Conservation (phyloP, 352 stramenopile genomes). For the Globisporangium cederbergense region DNA sequence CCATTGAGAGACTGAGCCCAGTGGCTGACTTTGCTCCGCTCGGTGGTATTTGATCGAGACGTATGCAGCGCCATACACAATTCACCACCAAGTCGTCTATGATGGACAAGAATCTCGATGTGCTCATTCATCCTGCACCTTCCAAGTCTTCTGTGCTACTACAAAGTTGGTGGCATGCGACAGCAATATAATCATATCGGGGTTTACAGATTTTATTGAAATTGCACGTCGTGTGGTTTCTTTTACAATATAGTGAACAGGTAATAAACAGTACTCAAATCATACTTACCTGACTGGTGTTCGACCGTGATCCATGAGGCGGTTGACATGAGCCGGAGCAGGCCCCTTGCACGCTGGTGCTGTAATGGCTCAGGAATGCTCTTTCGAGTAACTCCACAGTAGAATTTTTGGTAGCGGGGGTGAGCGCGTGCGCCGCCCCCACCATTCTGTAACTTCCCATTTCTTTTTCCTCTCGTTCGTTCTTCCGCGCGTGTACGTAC, state of each 20-base stretch:
- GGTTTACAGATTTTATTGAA: background rate
- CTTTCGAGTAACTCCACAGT: conserved; percentile 81
- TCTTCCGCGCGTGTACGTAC: too few relatives aligned
- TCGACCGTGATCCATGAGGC: conserved; percentile 76
- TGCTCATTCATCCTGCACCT: too few relatives aligned
- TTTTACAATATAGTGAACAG: background rate
- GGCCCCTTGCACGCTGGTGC: conserved; percentile 81
- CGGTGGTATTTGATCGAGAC: too few relatives aligned
- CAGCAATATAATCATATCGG: background rate
- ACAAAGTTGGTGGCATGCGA: too few relatives aligned
- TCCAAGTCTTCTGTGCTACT: too few relatives aligned
- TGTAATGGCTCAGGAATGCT: conserved; percentile 86
- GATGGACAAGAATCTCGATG: too few relatives aligned
- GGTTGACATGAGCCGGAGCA: conserved; percentile 87
- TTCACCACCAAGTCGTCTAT: too few relatives aligned
- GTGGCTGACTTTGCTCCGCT: too few relatives aligned
- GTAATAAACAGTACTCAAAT: conserved; percentile 12
- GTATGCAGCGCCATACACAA: too few relatives aligned
- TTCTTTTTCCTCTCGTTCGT: too few relatives aligned
- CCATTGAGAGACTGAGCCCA: too few relatives aligned
- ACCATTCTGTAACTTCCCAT: too few relatives aligned
- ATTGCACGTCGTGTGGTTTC: background rate
- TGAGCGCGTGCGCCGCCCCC: conserved; percentile 60
- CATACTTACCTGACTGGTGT: conserved; percentile 88
- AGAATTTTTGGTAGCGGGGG: conserved; percentile 80